Evolutionary conservation across 2,329 filamentous ascomycete species (phyloP), one percentile per base, ranked within the genome.

Genomic region (Pseudogymnoascus sp.): DNA sequence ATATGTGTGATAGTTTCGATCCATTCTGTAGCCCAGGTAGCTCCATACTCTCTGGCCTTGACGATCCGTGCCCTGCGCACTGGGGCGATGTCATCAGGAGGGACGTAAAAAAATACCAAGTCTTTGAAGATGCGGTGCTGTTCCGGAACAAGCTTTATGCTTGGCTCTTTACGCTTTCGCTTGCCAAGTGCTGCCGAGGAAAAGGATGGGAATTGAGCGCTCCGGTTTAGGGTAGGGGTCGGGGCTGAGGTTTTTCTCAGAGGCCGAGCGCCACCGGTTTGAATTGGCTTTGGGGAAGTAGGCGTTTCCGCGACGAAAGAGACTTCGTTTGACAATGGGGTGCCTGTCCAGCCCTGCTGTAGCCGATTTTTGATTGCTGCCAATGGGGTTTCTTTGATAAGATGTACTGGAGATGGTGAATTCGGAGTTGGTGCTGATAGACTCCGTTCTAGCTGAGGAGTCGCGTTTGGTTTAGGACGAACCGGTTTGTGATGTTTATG

Each of bases 11-110:
- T 83, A 21, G 75, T 75, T 0, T 68, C 62, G 59, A 65, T 29
- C 37, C 23, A 38, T 33, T 60, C 33, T 26, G 33, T 60, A 31
- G 15, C 23, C 60, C 80, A 81, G 29, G 85, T 82, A 1, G 88
- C 93, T 46, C 93, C 93, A 72, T 87, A 87, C 69, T 91, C 86
- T 61, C 85, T 82, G 0, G 89, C 87, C 72, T 88, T 92, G 31
- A 82, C 82, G 61, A 97, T 96, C 3, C 90, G 86, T 64, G 87
- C 75, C 62, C 83, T 84, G 40, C 93, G 83, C 7, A 83, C 79
- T 10, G 83, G 82, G 33, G 87, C 84, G 56, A 89, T 82, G 66
- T 93, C 88, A 67, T 91, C 85, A 67, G 95, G 89, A 0, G 92
- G 93, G 5, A 96, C 84, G 72, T 95, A 96, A 75, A 85, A 90